Evolutionary conservation across 306 rosid genomes (phyloP).

Genomic region (Pyrus pyrifolia): DNA sequence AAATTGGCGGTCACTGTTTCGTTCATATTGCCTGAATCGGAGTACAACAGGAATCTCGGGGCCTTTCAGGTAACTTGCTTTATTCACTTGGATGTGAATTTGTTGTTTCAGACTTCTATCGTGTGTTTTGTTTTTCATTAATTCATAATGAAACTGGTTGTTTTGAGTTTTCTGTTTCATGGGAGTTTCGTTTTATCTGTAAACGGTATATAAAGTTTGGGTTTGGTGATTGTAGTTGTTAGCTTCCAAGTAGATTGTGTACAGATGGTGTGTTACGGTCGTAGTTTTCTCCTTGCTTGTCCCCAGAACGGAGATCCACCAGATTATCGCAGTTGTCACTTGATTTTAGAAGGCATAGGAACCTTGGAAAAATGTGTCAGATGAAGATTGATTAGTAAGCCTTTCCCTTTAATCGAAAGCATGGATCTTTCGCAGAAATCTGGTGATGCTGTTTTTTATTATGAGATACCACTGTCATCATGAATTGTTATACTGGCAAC

Average conservation of each 20-base stretch:
- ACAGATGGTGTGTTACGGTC: background rate
- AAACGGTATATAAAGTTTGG: background rate
- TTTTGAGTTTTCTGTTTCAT: background rate
- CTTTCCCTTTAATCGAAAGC: background rate
- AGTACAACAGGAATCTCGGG: constrained; percentile 77
- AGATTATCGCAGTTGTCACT: background rate
- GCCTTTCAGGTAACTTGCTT: constrained; percentile 56
- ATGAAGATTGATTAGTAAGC: background rate
- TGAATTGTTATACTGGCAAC: background rate
- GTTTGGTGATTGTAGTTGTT: background rate
- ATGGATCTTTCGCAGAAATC: background rate
- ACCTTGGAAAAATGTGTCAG: background rate
- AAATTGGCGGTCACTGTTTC: constrained; percentile 40
- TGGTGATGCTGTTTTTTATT: background rate
- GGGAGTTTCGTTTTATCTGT: background rate
- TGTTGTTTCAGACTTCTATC: background rate
- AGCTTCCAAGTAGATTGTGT: background rate
- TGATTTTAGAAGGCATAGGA: background rate
- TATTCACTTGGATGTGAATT: constrained; percentile 1
- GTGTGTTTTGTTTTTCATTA: background rate
- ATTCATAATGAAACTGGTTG: background rate
- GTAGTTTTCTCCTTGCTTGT: background rate
- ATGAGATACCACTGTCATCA: background rate
- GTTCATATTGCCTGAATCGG: constrained; percentile 62
- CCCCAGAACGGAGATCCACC: background rate